Evolutionary conservation across 2,329 filamentous ascomycete genomes (phyloP), one percentile per base, ranked within the genome.

Genomic region (Sordariomycetes sp.): DNA sequence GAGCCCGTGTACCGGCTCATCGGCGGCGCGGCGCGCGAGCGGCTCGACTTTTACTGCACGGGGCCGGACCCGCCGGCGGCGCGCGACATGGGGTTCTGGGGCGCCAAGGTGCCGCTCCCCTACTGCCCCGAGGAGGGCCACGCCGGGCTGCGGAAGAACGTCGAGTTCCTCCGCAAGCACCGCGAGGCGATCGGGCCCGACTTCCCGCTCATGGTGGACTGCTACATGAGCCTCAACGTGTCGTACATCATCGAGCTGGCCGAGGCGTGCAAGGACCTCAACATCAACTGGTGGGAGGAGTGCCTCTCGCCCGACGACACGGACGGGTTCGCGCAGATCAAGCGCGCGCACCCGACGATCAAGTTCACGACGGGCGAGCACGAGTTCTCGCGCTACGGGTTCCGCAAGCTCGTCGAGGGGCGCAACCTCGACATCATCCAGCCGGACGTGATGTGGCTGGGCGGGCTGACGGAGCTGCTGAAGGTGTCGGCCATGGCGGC

Each of bases 241-340:
- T 77, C 89, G 1, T 97, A 97, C 75, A 96, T 90, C 3, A 96
- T 97, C 64, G 88, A 96, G 72, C 79, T 97, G 25, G 92, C 89
- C 61, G 89, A 92, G 74, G 87, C 86, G 56, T 90, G 87, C 69
- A 82, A 89, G 65, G 85, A 91, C 64, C 81, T 96, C 64, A 82
- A 93, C 71, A 92, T 97, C 70, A 91, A 96, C 76, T 97, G 92
- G 92, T 96, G 90, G 90, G 92, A 97, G 76, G 92, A 97, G 76
- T 95, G 90, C 63, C 76, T 97, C 62, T 88, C 86, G 34, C 92
- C 92, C 12, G 92, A 97, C 71, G 92, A 97, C 75, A 90, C 88
- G 54, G 92, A 96, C 66, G 92, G 92, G 59, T 95, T 95, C 66
- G 88, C 85, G 63, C 84, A 90, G 69, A 85, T 97, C 75, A 97